phyloP scores from a whole-genome alignment of 2,329 filamentous ascomycete species.

The Beauveria medogensis region DNA sequence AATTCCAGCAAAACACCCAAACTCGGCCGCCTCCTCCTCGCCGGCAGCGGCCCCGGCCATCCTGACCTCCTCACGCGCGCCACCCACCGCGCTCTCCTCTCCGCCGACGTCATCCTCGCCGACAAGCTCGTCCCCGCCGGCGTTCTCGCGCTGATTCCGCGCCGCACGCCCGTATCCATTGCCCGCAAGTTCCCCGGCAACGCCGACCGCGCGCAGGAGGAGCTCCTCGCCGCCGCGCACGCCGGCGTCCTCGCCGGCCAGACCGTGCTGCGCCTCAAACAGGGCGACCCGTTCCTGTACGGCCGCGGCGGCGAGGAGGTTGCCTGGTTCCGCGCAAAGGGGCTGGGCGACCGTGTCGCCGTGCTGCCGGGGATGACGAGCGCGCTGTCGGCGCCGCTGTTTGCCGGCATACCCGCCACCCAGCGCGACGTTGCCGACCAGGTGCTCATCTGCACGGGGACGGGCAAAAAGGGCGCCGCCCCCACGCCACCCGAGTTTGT shows the following conservation, averaged over 20 bases:
- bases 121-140: conserved; percentile 80
- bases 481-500: conserved; percentile 77
- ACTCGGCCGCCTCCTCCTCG: conserved; percentile 71
- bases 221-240: conserved; percentile 73
- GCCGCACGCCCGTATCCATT: conserved; percentile 81
- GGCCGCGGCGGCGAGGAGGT: conserved; percentile 92
- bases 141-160: conserved; percentile 82
- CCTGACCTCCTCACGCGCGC: conserved; percentile 83
- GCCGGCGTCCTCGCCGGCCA: conserved; percentile 58
- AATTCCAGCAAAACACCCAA: conserved; percentile 14
- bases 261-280: conserved; percentile 82
- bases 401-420: conserved; percentile 79
- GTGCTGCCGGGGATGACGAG: conserved; percentile 90
- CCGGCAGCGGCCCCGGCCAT: conserved; percentile 86
- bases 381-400: conserved; percentile 77
- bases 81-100: conserved; percentile 66
- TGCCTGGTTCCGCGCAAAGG: conserved; percentile 67
- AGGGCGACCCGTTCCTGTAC: conserved; percentile 95
- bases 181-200: conserved; percentile 97
- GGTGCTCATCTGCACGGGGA: conserved; percentile 92
- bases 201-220: conserved; percentile 85
- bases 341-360: conserved; percentile 52
- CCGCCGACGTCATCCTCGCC: conserved; percentile 71
- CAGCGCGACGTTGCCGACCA: conserved; percentile 88
- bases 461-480: conserved; percentile 78